These are phyloP conservation scores for Beta lomatogona DNA, from an alignment of 179 eudicot species.

Conservation along the genomic window DNA sequence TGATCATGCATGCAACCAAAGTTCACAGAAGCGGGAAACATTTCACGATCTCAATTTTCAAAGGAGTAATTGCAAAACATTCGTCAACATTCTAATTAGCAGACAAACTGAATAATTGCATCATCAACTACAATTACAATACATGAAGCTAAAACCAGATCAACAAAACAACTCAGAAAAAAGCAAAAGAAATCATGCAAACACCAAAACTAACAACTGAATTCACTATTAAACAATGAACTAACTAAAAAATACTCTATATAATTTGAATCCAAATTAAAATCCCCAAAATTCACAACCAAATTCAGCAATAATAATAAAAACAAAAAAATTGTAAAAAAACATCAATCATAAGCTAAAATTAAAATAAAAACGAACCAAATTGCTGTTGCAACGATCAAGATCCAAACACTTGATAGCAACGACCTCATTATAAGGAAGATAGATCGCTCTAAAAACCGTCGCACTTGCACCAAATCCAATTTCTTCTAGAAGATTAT, in stretches of 20 bases:
- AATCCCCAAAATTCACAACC: not conserved
- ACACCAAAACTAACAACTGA: not conserved
- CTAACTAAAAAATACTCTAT: too few species aligned
- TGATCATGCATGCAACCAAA: not conserved
- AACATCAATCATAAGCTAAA: not conserved
- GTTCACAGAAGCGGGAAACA: not conserved
- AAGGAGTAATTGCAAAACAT: not conserved
- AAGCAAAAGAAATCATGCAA: constrained; percentile 9
- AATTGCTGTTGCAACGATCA: constrained; percentile 82
- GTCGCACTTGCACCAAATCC: constrained; percentile 83
- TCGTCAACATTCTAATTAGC: not conserved
- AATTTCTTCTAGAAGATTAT: constrained; percentile 71
- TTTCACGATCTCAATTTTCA: not conserved
- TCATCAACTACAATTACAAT: not conserved
- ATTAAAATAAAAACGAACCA: constrained; percentile 36
- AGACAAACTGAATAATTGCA: not conserved
- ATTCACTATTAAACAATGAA: not conserved
- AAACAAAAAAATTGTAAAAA: not conserved
- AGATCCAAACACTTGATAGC: constrained; percentile 91
- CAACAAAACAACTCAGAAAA: not conserved
- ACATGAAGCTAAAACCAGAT: not conserved
- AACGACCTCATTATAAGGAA: constrained; percentile 65
- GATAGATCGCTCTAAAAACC: constrained; percentile 70
- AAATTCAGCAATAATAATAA: not conserved
- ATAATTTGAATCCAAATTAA: not conserved